Conservation (phyloP, 495 filamentous ascomycete species). For the Emericellopsis terricola region DNA sequence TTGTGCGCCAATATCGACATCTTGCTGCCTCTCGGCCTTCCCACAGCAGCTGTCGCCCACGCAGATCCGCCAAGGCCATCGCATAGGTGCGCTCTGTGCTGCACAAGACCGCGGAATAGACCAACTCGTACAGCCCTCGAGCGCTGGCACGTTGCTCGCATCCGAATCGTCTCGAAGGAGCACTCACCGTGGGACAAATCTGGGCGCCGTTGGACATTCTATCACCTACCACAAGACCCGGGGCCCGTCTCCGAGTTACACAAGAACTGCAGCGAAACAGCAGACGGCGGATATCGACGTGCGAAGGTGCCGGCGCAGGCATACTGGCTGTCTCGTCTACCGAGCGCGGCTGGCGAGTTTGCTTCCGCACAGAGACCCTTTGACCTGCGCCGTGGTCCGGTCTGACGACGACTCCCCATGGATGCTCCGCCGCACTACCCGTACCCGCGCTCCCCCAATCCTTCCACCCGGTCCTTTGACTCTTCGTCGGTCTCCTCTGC, state of each 20-base stretch:
- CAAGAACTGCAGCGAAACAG: conserved; percentile 1
- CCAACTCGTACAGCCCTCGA: too few species aligned
- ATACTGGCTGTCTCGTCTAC: background rate
- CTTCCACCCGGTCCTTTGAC: conserved; percentile 33
- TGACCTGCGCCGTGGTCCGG: background rate
- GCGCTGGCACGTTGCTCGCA: too few species aligned
- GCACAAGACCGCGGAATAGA: too few species aligned
- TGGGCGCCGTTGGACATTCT: background rate
- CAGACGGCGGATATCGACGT: background rate
- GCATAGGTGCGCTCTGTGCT: too few species aligned
- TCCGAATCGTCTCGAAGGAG: too few species aligned
- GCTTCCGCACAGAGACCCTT: background rate
- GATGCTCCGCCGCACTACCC: conserved; percentile 32
- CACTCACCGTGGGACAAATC: background rate
- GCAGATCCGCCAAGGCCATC: too few species aligned
- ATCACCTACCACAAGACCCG: background rate
- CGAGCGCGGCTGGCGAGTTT: background rate
- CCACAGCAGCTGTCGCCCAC: too few species aligned
- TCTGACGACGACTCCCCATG: conserved; percentile 15
- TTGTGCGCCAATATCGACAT: background rate
- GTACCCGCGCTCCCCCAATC: conserved; percentile 34
- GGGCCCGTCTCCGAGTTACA: background rate
- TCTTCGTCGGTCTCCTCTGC: conserved; percentile 36
- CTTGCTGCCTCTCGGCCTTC: too few species aligned
- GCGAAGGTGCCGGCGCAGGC: background rate